These are phyloP conservation scores for Aciculosporium take DNA, from an alignment of 2,329 filamentous ascomycete species.

Conservation along the genomic window DNA sequence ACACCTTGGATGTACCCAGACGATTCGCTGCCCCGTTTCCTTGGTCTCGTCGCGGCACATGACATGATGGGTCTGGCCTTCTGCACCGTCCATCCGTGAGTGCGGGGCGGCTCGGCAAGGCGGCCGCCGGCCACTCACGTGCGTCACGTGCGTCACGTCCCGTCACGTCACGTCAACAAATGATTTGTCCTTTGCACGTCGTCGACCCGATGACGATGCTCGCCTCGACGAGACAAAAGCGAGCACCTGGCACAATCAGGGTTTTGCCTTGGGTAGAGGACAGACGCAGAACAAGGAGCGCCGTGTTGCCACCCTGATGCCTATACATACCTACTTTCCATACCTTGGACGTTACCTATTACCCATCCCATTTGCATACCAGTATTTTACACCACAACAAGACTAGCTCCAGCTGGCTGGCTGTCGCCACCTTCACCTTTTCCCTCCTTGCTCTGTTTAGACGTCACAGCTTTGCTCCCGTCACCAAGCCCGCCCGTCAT, in stretches of 20 bases:
- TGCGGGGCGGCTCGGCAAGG: too few relatives aligned
- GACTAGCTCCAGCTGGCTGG: too few relatives aligned
- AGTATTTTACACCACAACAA: too few relatives aligned
- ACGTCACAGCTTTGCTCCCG: too few relatives aligned
- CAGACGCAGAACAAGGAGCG: neutral
- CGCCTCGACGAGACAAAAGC: neutral
- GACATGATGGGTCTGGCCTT: slow-evolving; percentile 15
- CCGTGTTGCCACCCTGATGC: neutral
- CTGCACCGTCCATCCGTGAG: too few relatives aligned
- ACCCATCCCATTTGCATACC: neutral
- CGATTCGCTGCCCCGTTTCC: neutral
- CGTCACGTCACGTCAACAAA: neutral
- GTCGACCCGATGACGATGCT: neutral
- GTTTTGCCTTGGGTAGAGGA: neutral
- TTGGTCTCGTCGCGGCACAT: slow-evolving; percentile 12
- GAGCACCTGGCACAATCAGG: neutral
- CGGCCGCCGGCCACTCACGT: too few relatives aligned
- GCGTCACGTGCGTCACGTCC: too few relatives aligned
- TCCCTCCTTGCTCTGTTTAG: too few relatives aligned
- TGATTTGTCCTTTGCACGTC: neutral
- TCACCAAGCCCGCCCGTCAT: too few relatives aligned
- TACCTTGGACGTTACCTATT: neutral
- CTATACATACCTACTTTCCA: neutral
- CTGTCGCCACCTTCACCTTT: too few relatives aligned
- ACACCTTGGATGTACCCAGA: neutral